phyloP scores from a whole-genome alignment of 345 rosid genomes.

The Atalantia buxifolia region DNA sequence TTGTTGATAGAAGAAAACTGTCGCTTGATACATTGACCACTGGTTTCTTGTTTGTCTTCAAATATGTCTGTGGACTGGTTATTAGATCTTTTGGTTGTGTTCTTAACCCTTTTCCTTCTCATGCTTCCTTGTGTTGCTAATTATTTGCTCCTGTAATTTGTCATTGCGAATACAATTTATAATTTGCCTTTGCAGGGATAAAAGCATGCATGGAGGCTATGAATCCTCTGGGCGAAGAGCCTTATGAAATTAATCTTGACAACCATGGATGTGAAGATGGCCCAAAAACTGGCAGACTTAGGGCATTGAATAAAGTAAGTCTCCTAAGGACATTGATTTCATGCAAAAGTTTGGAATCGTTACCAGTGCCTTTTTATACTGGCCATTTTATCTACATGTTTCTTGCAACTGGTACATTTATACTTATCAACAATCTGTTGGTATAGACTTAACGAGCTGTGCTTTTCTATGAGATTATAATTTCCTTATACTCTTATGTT shows the following conservation, averaged over 20 bases:
- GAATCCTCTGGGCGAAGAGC: conserved; percentile 54
- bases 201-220: conserved; percentile 64
- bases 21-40: background rate
- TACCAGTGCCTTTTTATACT: too few relatives aligned
- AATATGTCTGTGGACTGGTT: background rate
- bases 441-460: background rate
- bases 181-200: conserved; percentile 53
- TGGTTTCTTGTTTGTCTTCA: background rate
- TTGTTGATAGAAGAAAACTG: background rate
- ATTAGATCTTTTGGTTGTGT: background rate
- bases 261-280: conserved; percentile 68
- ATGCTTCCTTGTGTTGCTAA: background rate
- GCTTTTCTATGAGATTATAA: background rate
- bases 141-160: background rate
- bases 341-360: background rate
- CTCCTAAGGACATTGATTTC: background rate
- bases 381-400: background rate
- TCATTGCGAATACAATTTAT: background rate
- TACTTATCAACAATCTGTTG: background rate
- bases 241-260: conserved; percentile 68
- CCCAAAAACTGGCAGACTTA: conserved; percentile 70
- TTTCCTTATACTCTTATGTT: background rate
- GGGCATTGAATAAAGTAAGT: conserved; percentile 52
- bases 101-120: background rate
- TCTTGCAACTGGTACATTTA: background rate